Evolutionary conservation across 495 filamentous ascomycete species (phyloP).

Genomic region (Tuber aestivum): DNA sequence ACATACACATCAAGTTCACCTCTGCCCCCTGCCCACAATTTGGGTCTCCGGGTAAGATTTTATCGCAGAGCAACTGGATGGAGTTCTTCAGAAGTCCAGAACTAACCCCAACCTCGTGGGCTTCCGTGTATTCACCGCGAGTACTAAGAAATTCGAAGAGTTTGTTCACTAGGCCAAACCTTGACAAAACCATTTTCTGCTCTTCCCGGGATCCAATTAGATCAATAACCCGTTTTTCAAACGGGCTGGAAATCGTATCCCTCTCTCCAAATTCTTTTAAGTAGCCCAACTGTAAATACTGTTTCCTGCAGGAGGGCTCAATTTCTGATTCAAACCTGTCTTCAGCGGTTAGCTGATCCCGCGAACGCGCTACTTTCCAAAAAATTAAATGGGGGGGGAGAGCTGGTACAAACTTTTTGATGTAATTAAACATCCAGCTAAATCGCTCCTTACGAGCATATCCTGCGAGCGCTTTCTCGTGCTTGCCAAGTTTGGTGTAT

Average conservation of each 20-base stretch:
- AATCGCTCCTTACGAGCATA: constrained; percentile 10
- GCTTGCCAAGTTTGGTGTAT: constrained; percentile 13
- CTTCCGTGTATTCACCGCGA: constrained; percentile 6
- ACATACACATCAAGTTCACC: constrained; percentile 5
- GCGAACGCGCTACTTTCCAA: no score
- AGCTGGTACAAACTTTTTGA: constrained; percentile 7
- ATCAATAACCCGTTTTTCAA: background rate
- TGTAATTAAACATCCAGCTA: constrained; percentile 8
- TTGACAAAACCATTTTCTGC: constrained; percentile 9
- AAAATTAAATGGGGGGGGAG: no score
- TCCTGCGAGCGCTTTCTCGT: constrained; percentile 14
- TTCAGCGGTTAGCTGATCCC: background rate
- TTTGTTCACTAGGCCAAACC: constrained; percentile 23
- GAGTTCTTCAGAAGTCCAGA: constrained; percentile 18
- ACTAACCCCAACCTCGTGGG: constrained; percentile 13
- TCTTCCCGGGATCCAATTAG: constrained; percentile 6
- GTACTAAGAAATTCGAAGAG: constrained; percentile 8
- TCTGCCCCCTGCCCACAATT: background rate
- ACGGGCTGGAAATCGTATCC: background rate
- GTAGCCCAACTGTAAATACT: constrained; percentile 19
- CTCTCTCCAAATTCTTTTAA: constrained; percentile 2
- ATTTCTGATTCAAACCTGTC: constrained; percentile 11
- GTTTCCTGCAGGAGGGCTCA: constrained; percentile 10
- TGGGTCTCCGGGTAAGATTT: background rate
- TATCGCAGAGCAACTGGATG: background rate